Percentiles rank a stretch among this genome's conserved stretches.
phyloP scores from a whole-genome alignment of 768 basidiomycete genomes.

The Lactarius hengduanensis region DNA sequence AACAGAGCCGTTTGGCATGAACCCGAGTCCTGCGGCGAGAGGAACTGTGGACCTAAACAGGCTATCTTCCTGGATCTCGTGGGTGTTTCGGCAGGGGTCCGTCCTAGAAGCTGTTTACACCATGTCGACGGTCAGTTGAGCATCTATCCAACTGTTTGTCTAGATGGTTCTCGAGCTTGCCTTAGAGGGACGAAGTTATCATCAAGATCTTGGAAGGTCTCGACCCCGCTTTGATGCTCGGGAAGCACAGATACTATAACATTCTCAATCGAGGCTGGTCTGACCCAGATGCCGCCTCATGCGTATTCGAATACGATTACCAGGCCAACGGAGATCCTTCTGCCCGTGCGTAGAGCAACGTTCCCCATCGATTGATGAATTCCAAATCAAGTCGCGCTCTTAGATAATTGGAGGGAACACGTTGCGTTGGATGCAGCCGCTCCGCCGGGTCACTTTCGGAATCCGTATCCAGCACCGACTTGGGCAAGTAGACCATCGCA shows the following conservation, averaged over 20 bases:
- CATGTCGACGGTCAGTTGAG: conserved; percentile 27
- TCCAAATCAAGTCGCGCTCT: neutral
- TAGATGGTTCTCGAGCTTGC: conserved; percentile 6
- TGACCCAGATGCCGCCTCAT: conserved; percentile 11
- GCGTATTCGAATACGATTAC: conserved; percentile 22
- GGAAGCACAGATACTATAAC: conserved; percentile 21
- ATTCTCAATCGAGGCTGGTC: conserved; percentile 19
- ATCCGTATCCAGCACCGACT: conserved; percentile 24
- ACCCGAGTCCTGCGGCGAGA: conserved; percentile 12
- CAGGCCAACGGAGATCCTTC: conserved; percentile 20
- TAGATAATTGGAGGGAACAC: conserved; percentile 25
- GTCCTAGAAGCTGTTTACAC: conserved; percentile 23
- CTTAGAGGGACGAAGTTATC: conserved; percentile 25
- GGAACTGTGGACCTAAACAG: conserved; percentile 15
- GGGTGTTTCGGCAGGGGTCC: conserved; percentile 19
- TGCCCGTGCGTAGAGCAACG: conserved; percentile 16
- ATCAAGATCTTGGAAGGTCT: conserved; percentile 16
- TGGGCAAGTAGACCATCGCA: conserved; percentile 16
- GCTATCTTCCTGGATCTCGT: conserved; percentile 24
- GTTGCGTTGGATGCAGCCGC: neutral
- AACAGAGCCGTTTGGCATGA: conserved; percentile 24
- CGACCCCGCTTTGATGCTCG: conserved; percentile 13
- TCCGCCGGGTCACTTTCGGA: conserved; percentile 12
- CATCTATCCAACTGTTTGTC: neutral
- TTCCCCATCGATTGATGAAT: neutral